Percentiles rank a stretch among this genome's conserved stretches.
Evolutionary conservation across 495 filamentous ascomycete genomes (phyloP).

Genomic region (Bathelium albidoporum): DNA sequence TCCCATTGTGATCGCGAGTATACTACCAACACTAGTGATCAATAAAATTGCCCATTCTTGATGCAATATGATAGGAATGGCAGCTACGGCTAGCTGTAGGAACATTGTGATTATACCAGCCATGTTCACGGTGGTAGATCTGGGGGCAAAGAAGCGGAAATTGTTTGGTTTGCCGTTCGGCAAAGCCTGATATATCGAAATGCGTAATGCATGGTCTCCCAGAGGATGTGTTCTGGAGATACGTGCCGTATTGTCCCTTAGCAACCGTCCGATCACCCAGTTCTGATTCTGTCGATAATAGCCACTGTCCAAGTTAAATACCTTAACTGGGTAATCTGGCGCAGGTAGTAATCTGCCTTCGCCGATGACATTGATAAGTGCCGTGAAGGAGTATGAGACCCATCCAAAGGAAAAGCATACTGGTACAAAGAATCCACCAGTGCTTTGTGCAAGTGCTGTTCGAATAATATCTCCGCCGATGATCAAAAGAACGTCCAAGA

Average conservation of each 20-base stretch:
- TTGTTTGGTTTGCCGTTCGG: not conserved
- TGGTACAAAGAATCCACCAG: slow-evolving; percentile 33
- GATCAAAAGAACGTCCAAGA: slow-evolving; percentile 39
- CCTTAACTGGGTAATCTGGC: not conserved
- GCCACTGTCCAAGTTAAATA: not conserved
- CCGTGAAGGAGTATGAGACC: slow-evolving; percentile 6
- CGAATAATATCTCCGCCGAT: slow-evolving; percentile 42
- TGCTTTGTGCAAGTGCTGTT: slow-evolving; percentile 38
- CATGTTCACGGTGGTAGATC: not conserved
- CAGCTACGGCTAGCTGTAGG: not conserved
- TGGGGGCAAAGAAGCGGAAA: not conserved
- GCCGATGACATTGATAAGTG: not conserved
- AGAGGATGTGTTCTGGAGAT: not conserved
- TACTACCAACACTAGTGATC: slow-evolving; percentile 1
- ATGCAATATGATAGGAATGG: not conserved
- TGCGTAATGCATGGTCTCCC: not conserved
- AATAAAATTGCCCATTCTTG: slow-evolving; percentile 6
- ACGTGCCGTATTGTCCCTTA: not conserved
- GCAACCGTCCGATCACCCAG: slow-evolving; percentile 1
- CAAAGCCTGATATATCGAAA: not conserved
- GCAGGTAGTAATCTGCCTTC: not conserved
- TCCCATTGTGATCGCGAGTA: slow-evolving; percentile 24
- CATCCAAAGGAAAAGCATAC: slow-evolving; percentile 46
- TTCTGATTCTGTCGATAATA: not conserved
- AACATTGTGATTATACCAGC: not conserved